Percentiles rank a stretch among this genome's conserved stretches.
These are phyloP conservation scores for Fusarium sp. DNA, from an alignment of 2,329 filamentous ascomycete species.

Conservation along the genomic window DNA sequence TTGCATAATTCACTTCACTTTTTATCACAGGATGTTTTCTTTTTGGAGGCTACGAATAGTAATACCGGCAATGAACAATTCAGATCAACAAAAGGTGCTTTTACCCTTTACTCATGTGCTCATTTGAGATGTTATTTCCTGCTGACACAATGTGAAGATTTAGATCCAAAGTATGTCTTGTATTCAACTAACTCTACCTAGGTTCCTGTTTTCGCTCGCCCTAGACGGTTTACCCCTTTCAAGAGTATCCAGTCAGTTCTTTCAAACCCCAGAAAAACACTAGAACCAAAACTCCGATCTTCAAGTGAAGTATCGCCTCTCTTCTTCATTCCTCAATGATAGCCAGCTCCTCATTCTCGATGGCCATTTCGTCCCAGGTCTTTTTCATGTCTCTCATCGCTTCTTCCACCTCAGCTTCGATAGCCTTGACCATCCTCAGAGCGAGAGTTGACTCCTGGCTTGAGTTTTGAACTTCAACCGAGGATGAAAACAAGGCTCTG, in stretches of 20 bases:
- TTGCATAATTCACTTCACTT: conserved; percentile 55
- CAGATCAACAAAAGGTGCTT: conserved; percentile 47
- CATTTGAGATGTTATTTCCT: conserved; percentile 38
- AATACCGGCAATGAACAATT: conserved; percentile 39
- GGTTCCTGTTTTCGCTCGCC: not conserved
- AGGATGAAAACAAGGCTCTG: not conserved
- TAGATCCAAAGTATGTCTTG: conserved; percentile 42
- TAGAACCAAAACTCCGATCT: not conserved
- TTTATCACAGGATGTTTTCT: conserved; percentile 22
- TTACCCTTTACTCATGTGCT: conserved; percentile 43
- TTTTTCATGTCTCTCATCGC: conserved; percentile 1
- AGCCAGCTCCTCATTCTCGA: not conserved
- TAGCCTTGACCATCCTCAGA: not conserved
- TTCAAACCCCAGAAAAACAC: not conserved
- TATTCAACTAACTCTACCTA: conserved; percentile 32
- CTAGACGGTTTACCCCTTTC: not conserved
- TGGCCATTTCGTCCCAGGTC: conserved; percentile 14
- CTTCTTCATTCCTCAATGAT: not conserved
- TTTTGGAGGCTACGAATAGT: conserved; percentile 41
- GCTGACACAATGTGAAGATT: conserved; percentile 45
- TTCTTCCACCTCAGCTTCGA: conserved; percentile 14
- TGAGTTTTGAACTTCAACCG: not conserved
- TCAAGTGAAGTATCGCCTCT: conserved; percentile 10
- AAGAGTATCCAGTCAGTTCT: not conserved
- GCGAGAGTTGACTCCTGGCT: not conserved